Base-by-base conservation (phyloP, 129 eudicot species). In the Artemisia argyi region DNA sequence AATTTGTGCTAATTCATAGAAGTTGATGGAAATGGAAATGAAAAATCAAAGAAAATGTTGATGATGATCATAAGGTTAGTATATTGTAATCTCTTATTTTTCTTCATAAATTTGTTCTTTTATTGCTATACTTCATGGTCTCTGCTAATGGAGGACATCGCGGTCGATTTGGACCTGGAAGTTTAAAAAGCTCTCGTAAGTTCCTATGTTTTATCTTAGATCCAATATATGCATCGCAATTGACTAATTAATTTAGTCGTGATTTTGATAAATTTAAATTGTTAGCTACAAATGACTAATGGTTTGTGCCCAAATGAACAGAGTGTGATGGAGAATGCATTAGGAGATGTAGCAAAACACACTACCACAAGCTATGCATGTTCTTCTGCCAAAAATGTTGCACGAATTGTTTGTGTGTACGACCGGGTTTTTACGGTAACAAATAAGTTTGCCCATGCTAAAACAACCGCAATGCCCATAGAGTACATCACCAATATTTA, bases 381-480 rank as follows among this genome's bases (percentile, higher is more conserved):
- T 83, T 87, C 79, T 90, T 90, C 81, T 90, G 96, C 76, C 86
- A 90, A 59, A 87, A 90, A 57, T 90, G 97, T 68, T 90, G 97
- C 75, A 80, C 55, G 11, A 90, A 90, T 77, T 90, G 97, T 46
- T 78, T 90, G 7, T 90, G 97, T 30, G 97, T 90, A 14, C 97
- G 94, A 7, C 97, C 97, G 0, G 94, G 97, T 47, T 87, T 54
- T 53, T 90, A 90, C 68, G 97, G 97, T 3, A 87, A 90, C 72
- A 90, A 90, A 59, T 89, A 83, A 63, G 87, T 85, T 1, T 90
- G 97, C 84, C 94, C 97, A 24, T 90, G 94, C 87, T 90, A 87
- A 84, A 90, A 90, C 82, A 90, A 90, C 87, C 85, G 94, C 94
- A 90, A 90, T 90, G 91, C 87, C 97, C 97, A 49, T 90, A 74